Base-by-base conservation (phyloP, 352 stramenopile genomes). In the Globisporangium cylindrosporum region DNA sequence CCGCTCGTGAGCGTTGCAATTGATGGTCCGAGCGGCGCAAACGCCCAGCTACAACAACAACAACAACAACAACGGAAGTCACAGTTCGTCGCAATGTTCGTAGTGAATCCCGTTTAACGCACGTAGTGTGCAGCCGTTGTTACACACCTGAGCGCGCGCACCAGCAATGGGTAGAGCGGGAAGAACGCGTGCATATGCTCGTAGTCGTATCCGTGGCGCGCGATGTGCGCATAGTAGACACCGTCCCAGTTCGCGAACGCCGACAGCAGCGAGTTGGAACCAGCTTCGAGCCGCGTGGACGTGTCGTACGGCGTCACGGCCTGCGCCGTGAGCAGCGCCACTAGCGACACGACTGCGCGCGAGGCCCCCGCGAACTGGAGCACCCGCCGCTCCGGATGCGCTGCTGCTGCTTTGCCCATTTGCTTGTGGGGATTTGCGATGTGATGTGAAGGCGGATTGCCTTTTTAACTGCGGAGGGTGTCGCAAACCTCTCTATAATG, bases 151-250 rank as follows among this genome's bases (percentile, higher is more conserved):
- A 80, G 12, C 43, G 62, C 73, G 51, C 82, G 84, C 46, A 73
- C 66, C 43, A 93, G 68, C 54, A 92, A 62, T 46, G 89, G 76
- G 53, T 91, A 94, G 34, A 95, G 68, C 41, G 88, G 88, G 70
- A 93, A 95, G 74, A 95, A 95, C 51, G 88, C 86, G 73, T 94
- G 84, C 32, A 86, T 76, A 59, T 96, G 84, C 74, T 97, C 90
- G 59, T 91, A 95, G 60, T 81, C 76, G 82, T 97, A 97, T 62
- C 90, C 90, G 32, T 73, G 41, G 18, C 64, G 62, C 4, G 88
- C 90, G 55, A 97, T 95, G 70, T 82, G 75, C 15, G 78, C 66
- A 64, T 84, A 96, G 73, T 89, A 96, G 59, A 93, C 89, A 61
- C 84, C 90, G 73, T 96, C 90, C 90, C 90, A 97, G 68, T 92